Base-by-base conservation (phyloP, 805 yeast species). In the Saccharomycopsis vini region DNA sequence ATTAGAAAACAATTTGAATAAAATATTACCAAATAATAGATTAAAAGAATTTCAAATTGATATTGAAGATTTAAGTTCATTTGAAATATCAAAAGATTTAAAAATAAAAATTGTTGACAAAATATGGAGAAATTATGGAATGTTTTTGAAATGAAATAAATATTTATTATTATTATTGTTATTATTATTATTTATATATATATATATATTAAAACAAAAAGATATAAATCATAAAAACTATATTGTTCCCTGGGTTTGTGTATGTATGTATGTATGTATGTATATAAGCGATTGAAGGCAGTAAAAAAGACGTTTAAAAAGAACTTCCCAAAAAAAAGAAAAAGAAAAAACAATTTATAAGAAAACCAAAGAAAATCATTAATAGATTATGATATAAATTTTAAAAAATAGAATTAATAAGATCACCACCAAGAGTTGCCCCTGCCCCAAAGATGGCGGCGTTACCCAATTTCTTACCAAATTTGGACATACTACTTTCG, bases 381-480 rank as follows among this genome's bases (percentile, higher is more conserved):
- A n/a, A n/a, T n/a, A n/a, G n/a, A n/a, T n/a, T n/a, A n/a, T n/a
- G n/a, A n/a, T n/a, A n/a, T n/a, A n/a, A n/a, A n/a, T n/a, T 24
- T 58, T 63, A 78, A 54, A 81, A 78, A 47, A 85, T 81, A 35
- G 84, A 72, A 56, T 82, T 77, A 33, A 89, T 85, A 41, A 90
- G 54, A 55, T 83, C 87, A 36, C 85, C 72, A 57, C 97, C 97
- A 43, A 89, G 69, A 1, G 95, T 81, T 32, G 97, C 95, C 68
- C 97, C 97, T 7, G 95, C 96, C 62, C 97, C 97, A 52, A 87
- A 90, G 39, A 89, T 76, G 29, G 94, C 89, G n/a, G 97, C 94
- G 53, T 87, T 78, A 47, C 95, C 95, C 47, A 89, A 65, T 62
- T 85, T 81, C 50, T 83, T 71, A 21, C 94, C 94, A 53, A 85